These are phyloP conservation scores for Elongisporangium prolatum DNA, from an alignment of 352 stramenopile species.

Conservation along the genomic window DNA sequence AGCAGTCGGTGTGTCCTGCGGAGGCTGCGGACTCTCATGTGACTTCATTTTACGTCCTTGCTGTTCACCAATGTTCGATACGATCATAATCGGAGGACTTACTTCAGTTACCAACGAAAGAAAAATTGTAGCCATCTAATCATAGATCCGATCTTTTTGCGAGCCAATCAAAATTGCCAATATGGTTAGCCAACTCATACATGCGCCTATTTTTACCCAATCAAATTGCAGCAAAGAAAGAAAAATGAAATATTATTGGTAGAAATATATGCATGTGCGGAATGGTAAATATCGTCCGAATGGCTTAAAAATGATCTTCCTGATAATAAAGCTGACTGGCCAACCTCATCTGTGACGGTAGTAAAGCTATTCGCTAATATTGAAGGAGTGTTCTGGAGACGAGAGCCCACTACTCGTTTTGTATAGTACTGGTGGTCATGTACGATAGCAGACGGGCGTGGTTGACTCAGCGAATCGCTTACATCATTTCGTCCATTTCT, in stretches of 20 bases:
- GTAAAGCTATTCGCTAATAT: conserved; percentile 51
- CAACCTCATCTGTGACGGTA: conserved; percentile 55
- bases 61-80: not conserved
- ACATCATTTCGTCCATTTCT: conserved; percentile 93
- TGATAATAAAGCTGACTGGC: conserved; percentile 41
- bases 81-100: not conserved
- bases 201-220: conserved; percentile 5
- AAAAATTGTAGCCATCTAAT: not conserved
- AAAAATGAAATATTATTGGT: conserved; percentile 12
- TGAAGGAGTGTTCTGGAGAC: conserved; percentile 18
- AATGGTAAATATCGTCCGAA: conserved; percentile 60
- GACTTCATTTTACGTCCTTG: not conserved
- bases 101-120: not conserved
- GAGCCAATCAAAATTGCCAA: not conserved
- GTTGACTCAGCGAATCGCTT: conserved; percentile 45
- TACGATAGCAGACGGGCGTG: conserved; percentile 40
- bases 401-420: conserved; percentile 35
- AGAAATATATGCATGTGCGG: conserved; percentile 21
- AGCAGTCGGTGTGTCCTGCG: not conserved
- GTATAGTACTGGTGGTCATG: conserved; percentile 41
- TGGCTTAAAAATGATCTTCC: conserved; percentile 50
- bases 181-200: not conserved
- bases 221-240: conserved; percentile 7
- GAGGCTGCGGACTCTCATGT: not conserved
- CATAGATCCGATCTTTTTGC: not conserved